Evolutionary conservation across 2,329 filamentous ascomycete species (phyloP).

Genomic region (Acrocalymma vagum): DNA sequence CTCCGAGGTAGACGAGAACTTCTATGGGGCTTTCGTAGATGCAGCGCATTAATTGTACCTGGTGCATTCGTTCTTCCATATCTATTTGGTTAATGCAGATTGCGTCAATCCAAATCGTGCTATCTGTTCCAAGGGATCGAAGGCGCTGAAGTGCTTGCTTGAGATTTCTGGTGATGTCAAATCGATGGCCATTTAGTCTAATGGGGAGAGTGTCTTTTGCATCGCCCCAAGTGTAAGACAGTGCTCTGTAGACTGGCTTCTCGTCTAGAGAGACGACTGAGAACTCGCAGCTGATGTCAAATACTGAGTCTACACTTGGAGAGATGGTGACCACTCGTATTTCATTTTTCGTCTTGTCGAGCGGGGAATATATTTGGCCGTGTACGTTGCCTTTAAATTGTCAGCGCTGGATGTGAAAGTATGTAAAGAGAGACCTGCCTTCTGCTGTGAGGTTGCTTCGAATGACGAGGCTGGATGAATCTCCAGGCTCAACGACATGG

Average conservation of each 20-base stretch:
- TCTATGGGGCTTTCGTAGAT: conserved; percentile 13
- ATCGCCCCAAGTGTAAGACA: conserved; percentile 23
- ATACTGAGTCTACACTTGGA: conserved; percentile 3
- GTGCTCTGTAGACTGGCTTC: conserved; percentile 11
- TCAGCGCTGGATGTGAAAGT: too few species aligned
- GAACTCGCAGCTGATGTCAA: conserved; percentile 15
- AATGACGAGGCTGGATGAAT: too few species aligned
- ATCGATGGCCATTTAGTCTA: conserved; percentile 6
- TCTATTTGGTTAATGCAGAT: conserved; percentile 20
- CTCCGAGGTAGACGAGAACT: conserved; percentile 13
- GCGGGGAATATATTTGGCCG: too few species aligned
- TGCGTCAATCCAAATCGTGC: conserved; percentile 22
- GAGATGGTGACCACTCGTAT: conserved; percentile 15
- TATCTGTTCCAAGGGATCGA: not conserved
- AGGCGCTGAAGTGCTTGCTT: conserved; percentile 11
- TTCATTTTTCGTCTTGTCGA: too few species aligned
- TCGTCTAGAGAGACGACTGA: conserved; percentile 7
- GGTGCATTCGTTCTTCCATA: conserved; percentile 18
- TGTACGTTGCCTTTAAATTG: too few species aligned
- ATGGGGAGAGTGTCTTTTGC: conserved; percentile 9
- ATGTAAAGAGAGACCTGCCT: too few species aligned
- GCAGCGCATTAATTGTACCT: conserved; percentile 19
- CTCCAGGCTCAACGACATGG: too few species aligned
- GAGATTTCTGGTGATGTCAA: conserved; percentile 16
- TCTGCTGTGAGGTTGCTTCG: too few species aligned